Base-by-base conservation (phyloP, 2,329 filamentous ascomycete species). In the Aspergillus aculeatus region DNA sequence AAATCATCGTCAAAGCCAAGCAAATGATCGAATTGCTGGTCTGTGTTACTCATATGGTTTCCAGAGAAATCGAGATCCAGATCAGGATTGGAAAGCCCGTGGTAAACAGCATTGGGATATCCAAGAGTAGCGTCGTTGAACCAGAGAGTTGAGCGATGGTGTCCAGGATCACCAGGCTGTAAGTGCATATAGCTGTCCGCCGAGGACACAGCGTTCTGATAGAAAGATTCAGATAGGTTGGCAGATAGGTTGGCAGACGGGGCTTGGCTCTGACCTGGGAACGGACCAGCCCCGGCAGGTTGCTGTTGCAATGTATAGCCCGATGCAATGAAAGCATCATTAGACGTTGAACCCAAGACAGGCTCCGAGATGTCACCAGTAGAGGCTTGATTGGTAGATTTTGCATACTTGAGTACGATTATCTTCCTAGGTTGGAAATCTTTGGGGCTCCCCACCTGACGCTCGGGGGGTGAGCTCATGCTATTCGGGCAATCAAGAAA, bases 401-500 rank as follows among this genome's bases (percentile, higher is more conserved):
- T 52, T 6, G 35, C 47, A 29, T 62, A 65, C 49, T 61, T 66
- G 26, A 64, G 57, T 10, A 63, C 52, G 5, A 68, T 47, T n/a
- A 65, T n/a, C 47, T 58, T 62, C 32, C 54, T 60, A n/a, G 14
- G 14, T 44, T 44, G 14, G 16, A 9, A 5, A 14, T n/a, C 38
- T 44, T 16, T 9, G 2, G 38, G 14, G 38, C 16, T 6, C n/a
- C 16, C 38, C 38, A 44, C 4, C 16, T 19, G 38, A 44, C 16
- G 16, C 38, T n/a, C n/a, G 16, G 14, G 16, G 38, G 38, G 7
- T 44, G 38, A 44, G 16, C 14, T 44, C 38, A 19, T 44, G 16
- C 12, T 55, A 31, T 67, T 61, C 0, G 64, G 66, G 29, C 63
- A 58, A 5, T 62, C 52, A 16, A 68, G 61, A 5, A 67, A 66